A percentile compares a stretch with the other conserved stretches of the same genome.
These are phyloP conservation scores for Xylariaceae sp. DNA, from an alignment of 2,329 filamentous ascomycete genomes.

Conservation along the genomic window DNA sequence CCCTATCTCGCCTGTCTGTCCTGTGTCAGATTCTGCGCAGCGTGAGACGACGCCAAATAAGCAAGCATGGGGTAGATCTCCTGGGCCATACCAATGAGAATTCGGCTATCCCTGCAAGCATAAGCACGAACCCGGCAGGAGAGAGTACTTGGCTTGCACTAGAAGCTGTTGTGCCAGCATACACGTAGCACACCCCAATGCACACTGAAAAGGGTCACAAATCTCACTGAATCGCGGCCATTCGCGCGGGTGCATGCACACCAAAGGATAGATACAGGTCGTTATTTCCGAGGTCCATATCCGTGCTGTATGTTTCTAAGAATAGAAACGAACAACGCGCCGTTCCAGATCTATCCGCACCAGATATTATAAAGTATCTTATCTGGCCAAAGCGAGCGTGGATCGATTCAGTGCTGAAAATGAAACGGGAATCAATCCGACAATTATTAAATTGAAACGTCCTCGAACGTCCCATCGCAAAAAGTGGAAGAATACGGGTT, in stretches of 20 bases:
- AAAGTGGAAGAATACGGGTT: no score
- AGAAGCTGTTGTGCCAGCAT: conserved; percentile 11
- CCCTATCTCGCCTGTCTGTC: conserved; percentile 12
- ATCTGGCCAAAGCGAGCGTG: no score
- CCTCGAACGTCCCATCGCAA: no score
- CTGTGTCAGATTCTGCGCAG: conserved; percentile 17
- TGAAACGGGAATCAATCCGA: no score
- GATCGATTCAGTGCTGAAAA: no score
- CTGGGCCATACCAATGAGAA: conserved; percentile 16
- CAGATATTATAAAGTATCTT: no score
- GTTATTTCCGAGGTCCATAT: conserved; percentile 1
- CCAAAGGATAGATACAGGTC: conserved; percentile 12
- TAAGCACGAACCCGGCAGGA: conserved; percentile 18
- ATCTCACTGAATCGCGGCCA: not conserved
- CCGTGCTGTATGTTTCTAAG: conserved; percentile 14
- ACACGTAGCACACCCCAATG: conserved; percentile 11
- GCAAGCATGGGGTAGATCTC: conserved; percentile 19
- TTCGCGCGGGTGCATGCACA: conserved; percentile 5
- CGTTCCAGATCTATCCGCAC: conserved; percentile 13
- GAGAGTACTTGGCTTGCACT: conserved; percentile 8
- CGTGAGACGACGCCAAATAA: conserved; percentile 15
- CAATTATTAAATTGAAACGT: no score
- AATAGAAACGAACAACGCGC: conserved; percentile 13
- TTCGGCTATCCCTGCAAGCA: conserved; percentile 12
- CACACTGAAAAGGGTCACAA: conserved; percentile 7